A percentile compares a stretch with the other conserved stretches of the same genome.
These are phyloP conservation scores for Pestalotiopsis sp. DNA, from an alignment of 2,329 filamentous ascomycete genomes.

Conservation along the genomic window DNA sequence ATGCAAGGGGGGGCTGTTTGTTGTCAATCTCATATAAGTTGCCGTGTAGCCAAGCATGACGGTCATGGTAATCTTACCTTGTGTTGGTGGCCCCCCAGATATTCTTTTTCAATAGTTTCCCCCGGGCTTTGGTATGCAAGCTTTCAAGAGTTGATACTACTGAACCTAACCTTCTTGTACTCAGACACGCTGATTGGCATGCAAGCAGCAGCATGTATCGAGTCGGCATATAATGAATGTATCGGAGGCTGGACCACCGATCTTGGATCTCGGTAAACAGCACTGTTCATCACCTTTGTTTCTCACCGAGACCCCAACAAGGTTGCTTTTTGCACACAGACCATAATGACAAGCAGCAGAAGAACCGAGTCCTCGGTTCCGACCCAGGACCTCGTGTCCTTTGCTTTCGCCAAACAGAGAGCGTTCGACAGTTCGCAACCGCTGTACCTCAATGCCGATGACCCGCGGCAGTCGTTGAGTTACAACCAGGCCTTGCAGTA, in stretches of 20 bases:
- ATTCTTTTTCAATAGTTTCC: neutral
- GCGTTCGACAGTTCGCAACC: slow-evolving; percentile 38
- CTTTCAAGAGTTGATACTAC: neutral
- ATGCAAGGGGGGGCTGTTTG: neutral
- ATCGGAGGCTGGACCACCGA: neutral
- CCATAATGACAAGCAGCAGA: neutral
- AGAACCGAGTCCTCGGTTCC: neutral
- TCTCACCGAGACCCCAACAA: neutral
- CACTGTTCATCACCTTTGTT: neutral
- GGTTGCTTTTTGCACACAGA: neutral
- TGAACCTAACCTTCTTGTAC: neutral
- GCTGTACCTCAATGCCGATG: slow-evolving; percentile 43
- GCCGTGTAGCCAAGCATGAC: neutral
- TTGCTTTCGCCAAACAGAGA: slow-evolving; percentile 38
- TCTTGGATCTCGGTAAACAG: neutral
- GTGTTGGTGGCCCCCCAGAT: neutral
- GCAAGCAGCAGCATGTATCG: neutral
- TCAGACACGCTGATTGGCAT: neutral
- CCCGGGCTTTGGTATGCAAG: neutral
- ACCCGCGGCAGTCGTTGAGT: slow-evolving; percentile 38
- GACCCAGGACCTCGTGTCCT: slow-evolving; percentile 40
- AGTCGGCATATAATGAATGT: neutral
- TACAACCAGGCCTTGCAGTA: slow-evolving; percentile 34
- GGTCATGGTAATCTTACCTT: neutral
- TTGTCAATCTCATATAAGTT: neutral